These are phyloP conservation scores for Nitzschia sp. DNA, from an alignment of 108 stramenopile species.

Conservation along the genomic window DNA sequence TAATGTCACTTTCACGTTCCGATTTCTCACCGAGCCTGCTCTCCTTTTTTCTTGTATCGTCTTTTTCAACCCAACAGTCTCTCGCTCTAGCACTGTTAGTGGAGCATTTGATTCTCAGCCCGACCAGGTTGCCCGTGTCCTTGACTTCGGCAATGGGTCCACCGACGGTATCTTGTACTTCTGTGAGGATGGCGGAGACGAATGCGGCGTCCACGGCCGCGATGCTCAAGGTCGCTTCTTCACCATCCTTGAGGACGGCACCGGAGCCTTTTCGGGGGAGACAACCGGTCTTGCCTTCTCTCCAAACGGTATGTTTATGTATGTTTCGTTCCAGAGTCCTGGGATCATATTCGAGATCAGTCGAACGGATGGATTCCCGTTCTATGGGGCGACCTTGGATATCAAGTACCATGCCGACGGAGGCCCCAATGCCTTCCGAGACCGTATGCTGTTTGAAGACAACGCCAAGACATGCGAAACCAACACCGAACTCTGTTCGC, in stretches of 20 bases:
- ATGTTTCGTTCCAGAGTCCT: slow-evolving; percentile 50
- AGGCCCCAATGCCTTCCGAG: neutral
- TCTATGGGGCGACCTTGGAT: slow-evolving; percentile 20
- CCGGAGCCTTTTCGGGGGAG: slow-evolving; percentile 27
- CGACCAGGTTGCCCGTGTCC: slow-evolving; percentile 29
- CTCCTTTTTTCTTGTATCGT: neutral
- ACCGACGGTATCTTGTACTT: slow-evolving; percentile 3
- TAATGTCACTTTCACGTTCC: no score
- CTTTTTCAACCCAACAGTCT: neutral
- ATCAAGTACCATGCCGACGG: slow-evolving; percentile 24
- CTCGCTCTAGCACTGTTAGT: slow-evolving; percentile 12
- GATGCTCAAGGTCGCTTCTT: slow-evolving; percentile 35
- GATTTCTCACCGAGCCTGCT: neutral
- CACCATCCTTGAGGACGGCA: slow-evolving; percentile 18
- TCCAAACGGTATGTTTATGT: slow-evolving; percentile 50
- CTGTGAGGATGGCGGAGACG: neutral
- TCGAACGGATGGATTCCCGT: slow-evolving; percentile 48
- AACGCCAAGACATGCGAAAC: neutral
- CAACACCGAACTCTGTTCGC: neutral
- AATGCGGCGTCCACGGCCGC: slow-evolving; percentile 39
- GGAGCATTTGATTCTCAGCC: slow-evolving; percentile 33
- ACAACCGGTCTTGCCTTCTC: slow-evolving; percentile 59
- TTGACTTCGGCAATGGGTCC: slow-evolving; percentile 3
- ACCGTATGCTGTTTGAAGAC: neutral
- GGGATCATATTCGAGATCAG: slow-evolving; percentile 43